Base-by-base conservation (phyloP, 345 rosid species). In the Cochlearia excelsa region DNA sequence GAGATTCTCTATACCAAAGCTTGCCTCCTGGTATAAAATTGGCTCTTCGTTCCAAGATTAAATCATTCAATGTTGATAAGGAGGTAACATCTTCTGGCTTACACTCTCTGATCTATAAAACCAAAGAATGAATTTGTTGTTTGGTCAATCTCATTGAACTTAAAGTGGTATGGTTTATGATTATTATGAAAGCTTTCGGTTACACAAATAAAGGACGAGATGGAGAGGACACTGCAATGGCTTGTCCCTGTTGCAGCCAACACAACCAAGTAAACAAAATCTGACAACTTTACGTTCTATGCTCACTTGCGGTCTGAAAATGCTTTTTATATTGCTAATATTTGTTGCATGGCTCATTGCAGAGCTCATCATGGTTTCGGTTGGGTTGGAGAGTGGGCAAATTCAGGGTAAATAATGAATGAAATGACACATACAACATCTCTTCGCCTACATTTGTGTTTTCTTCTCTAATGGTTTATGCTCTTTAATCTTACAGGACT, bases 361-460 rank as follows among this genome's bases (percentile, higher is more conserved):
- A 93, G 99, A 70, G 87, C 90, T 16, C 92, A 85, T 75, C 96
- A 89, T 72, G 91, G 95, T 67, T 80, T 78, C 11, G 82, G 79
- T 56, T 78, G 80, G 97, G 92, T 93, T 23, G 99, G 99, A 65
- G 99, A 93, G 63, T 93, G 99, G 99, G 99, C 95, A 57, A 93
- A 76, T 61, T 74, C 79, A 26, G 91, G 95, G 97, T 93, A 29
- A 80, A 88, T 74, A 56, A 47, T 68, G 51, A 63, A 45, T 5
- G 57, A 62, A 38, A 41, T 33, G 47, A 47, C 57, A 63, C 50
- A 5, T 53, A 30, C 26, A 43, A 6, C 55, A 55, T 28, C 49
- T 46, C 10, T 69, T 34, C 42, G 46, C 27, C 5, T 54, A 29
- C 39, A 52, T 33, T 11, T 58, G 11, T 26, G 45, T 53, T 30